Base-by-base conservation (phyloP, 768 basidiomycete genomes). In the Leccinum fibrillosum region DNA sequence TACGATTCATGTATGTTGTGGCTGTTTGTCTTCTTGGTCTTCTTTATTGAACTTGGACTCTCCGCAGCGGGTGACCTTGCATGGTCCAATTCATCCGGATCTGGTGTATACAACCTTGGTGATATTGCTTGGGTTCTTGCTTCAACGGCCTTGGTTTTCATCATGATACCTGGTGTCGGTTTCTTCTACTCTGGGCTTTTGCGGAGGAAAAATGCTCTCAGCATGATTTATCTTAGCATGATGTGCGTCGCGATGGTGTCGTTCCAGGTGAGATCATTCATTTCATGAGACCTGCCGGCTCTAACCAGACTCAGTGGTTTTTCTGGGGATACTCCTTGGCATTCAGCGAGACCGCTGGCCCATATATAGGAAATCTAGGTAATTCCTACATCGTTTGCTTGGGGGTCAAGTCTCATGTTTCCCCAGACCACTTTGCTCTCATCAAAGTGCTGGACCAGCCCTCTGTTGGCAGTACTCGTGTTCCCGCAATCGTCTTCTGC, bases 291-390 rank as follows among this genome's bases (percentile, higher is more conserved):
- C 10, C 34, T 6, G 10, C 30, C 25, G 21, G 8, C 6, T 30
- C 64, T 64, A 19, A 67, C 23, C 5, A 39, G 8, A 32, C 59
- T 15, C 61, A 94, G 88, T 95, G 93, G 93, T 94, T 93, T 79
- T 94, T 96, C 80, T 97, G 95, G 95, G 95, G 95, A 2, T 98
- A 82, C 76, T 94, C 93, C 2, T 78, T 98, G 23, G 84, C 95
- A 0, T 98, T 98, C 77, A 89, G 88, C 59, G 90, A 92, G 13
- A 84, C 80, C 0, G 92, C 80, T 5, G 78, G 75, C 60, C 61
- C 65, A n/a, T 98, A 80, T 72, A 96, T 99, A 60, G 96, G 96
- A 10, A 77, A 96, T 64, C 81, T 99, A 34, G 79, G 90, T 88
- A 60, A 52, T 86, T 76, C 3, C 6, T 19, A 28, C 37, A n/a